Conservation (phyloP, 345 rosid species). For the Salix dunnii region DNA sequence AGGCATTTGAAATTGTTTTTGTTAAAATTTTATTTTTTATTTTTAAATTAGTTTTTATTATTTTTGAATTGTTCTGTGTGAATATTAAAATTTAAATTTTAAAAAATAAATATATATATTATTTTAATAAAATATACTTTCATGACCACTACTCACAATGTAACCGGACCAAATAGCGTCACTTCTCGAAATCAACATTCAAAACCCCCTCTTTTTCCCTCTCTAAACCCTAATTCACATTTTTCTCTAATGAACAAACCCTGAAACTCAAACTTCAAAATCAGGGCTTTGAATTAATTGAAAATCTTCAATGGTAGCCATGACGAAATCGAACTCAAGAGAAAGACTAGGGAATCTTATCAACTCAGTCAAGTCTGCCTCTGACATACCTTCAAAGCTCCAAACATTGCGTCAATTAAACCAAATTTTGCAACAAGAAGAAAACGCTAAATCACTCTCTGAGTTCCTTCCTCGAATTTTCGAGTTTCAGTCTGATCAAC, state of each 20-base stretch:
- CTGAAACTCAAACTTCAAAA: neutral
- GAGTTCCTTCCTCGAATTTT: conserved; percentile 71
- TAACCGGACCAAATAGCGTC: too few species aligned
- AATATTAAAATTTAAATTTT: too few species aligned
- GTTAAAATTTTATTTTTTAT: too few species aligned
- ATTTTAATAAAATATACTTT: too few species aligned
- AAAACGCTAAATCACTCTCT: conserved; percentile 33
- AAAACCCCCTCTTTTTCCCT: neutral
- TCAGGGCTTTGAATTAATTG: conserved; percentile 2
- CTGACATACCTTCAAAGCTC: conserved; percentile 65
- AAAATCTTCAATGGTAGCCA: conserved; percentile 45
- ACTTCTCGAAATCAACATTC: neutral
- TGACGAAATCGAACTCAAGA: conserved; percentile 44
- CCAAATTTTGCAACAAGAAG: conserved; percentile 45
- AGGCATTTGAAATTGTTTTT: too few species aligned
- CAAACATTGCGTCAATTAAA: conserved; percentile 52
- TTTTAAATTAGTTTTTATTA: too few species aligned
- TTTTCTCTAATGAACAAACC: neutral
- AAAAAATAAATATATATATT: too few species aligned
- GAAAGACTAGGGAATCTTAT: conserved; percentile 51
- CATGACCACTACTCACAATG: too few species aligned
- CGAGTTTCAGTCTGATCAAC: conserved; percentile 61
- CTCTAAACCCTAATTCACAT: neutral
- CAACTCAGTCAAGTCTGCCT: conserved; percentile 53
- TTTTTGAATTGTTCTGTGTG: too few species aligned